Evolutionary conservation across 2,329 filamentous ascomycete species (phyloP).

Genomic region (Colletotrichum trifolii): DNA sequence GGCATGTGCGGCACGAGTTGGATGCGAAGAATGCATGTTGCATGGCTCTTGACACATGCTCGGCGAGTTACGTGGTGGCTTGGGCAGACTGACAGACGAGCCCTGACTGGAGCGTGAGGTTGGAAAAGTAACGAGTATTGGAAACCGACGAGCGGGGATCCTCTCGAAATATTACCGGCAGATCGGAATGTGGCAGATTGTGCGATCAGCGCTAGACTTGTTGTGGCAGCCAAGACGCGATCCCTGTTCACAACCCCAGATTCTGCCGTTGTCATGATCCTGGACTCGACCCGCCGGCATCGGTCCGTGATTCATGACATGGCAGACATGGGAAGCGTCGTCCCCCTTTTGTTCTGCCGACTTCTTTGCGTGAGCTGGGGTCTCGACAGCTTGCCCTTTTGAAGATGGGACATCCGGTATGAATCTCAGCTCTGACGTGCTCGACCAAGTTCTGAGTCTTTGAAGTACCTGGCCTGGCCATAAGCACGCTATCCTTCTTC

Average conservation of each 20-base stretch:
- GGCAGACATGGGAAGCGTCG: not conserved
- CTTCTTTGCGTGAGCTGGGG: too few relatives aligned
- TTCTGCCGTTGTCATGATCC: conserved; percentile 12
- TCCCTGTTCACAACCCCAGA: conserved; percentile 26
- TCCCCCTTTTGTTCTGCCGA: too few relatives aligned
- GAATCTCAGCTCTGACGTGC: too few relatives aligned
- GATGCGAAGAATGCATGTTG: conserved; percentile 22
- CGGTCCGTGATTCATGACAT: not conserved
- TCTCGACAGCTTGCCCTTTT: too few relatives aligned
- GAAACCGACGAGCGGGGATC: conserved; percentile 6
- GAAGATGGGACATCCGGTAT: too few relatives aligned
- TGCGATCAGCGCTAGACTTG: conserved; percentile 8
- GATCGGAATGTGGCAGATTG: conserved; percentile 8
- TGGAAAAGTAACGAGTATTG: not conserved
- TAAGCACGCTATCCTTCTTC: too few relatives aligned
- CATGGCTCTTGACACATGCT: conserved; percentile 27
- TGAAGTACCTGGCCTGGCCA: too few relatives aligned
- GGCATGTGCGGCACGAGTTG: conserved; percentile 31
- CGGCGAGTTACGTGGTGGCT: not conserved
- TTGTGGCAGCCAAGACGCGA: conserved; percentile 33
- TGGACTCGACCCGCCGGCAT: conserved; percentile 9
- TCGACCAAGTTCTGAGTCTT: too few relatives aligned
- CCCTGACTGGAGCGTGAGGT: not conserved
- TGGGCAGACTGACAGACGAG: not conserved
- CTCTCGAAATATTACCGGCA: conserved; percentile 3